Base-by-base conservation (phyloP, 1,139 yeast genomes). In the Hemisphaericaspora lyxosophila region DNA sequence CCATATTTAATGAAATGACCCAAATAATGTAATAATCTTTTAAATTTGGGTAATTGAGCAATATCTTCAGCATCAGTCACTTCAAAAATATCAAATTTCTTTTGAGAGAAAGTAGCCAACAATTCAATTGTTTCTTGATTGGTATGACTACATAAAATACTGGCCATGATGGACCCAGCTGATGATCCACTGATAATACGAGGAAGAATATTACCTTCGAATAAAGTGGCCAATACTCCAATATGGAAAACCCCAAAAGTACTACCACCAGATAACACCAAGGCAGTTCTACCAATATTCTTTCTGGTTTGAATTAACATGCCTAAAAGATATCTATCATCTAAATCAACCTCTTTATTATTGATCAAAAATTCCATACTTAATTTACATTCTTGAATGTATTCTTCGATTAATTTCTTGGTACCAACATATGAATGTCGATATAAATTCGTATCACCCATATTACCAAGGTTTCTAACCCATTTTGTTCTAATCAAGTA, bases 111-210 rank as follows among this genome's bases (percentile, higher is more conserved):
- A 3, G 75, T 70, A 26, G 69, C 69, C 33, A 86, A 62, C 18
- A 86, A 60, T 4, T 60, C 68, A 18, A 75, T 68, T 2, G 86
- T 74, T 57, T 90, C 97, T 34, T 80, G 86, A 48, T 82, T 83
- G 11, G 82, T 78, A 54, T 85, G 88, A 14, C 86, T 83, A 53
- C 96, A 88, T 36, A 92, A 68, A 13, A 90, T 79, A 40, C 96
- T 79, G 9, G 98, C 97, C 41, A 94, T 83, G 39, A 92, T 90
- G 1, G 97, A 89, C 13, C 99, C 99, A 0, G 97, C 96, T 11
- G 96, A 87, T 8, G 96, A 85, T 0, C 99, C 98, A 37, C 95
- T 85, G n/a, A 92, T 79, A 34, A 92, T 87, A 35, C 89, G 72
- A 0, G 99, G 99, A 30, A 92, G 65, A 25, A 90, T 67, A 38